phyloP scores from a whole-genome alignment of 306 rosid species.

The Delonix regia region DNA sequence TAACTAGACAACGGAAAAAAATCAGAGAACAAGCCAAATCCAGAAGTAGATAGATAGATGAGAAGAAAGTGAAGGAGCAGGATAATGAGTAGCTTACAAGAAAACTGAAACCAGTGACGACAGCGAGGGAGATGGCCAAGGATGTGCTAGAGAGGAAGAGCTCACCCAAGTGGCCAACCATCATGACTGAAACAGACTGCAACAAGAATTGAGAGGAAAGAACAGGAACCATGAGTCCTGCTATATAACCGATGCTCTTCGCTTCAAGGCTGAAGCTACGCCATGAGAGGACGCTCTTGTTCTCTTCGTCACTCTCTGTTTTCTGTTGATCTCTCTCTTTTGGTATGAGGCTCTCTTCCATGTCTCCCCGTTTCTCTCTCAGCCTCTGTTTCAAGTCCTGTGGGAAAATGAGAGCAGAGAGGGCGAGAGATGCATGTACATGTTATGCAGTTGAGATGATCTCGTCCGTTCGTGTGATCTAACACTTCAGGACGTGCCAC shows the following conservation, averaged over 20 bases:
- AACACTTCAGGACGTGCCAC: too few relatives aligned
- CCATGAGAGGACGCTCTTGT: slow-evolving; percentile 32
- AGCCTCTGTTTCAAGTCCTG: not conserved
- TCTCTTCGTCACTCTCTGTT: not conserved
- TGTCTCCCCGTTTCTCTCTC: not conserved
- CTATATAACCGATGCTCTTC: slow-evolving; percentile 47
- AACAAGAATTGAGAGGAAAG: slow-evolving; percentile 49
- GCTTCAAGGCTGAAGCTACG: slow-evolving; percentile 39
- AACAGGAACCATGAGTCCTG: slow-evolving; percentile 62
- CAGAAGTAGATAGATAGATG: too few relatives aligned
- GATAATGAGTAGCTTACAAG: slow-evolving; percentile 38
- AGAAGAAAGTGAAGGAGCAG: not conserved
- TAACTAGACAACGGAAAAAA: too few relatives aligned
- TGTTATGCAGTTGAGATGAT: too few relatives aligned
- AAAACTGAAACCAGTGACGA: slow-evolving; percentile 60
- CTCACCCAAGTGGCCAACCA: slow-evolving; percentile 60
- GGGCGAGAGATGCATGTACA: not conserved
- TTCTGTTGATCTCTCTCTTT: slow-evolving; percentile 1
- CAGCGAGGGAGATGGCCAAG: slow-evolving; percentile 54
- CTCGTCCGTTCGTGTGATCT: too few relatives aligned
- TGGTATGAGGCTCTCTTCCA: slow-evolving; percentile 42
- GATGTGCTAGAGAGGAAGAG: slow-evolving; percentile 61
- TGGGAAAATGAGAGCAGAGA: not conserved
- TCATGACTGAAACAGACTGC: slow-evolving; percentile 57
- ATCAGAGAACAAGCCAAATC: too few relatives aligned